Base-by-base conservation (phyloP, 164 flowering plant species). In the Vitis labrusca region DNA sequence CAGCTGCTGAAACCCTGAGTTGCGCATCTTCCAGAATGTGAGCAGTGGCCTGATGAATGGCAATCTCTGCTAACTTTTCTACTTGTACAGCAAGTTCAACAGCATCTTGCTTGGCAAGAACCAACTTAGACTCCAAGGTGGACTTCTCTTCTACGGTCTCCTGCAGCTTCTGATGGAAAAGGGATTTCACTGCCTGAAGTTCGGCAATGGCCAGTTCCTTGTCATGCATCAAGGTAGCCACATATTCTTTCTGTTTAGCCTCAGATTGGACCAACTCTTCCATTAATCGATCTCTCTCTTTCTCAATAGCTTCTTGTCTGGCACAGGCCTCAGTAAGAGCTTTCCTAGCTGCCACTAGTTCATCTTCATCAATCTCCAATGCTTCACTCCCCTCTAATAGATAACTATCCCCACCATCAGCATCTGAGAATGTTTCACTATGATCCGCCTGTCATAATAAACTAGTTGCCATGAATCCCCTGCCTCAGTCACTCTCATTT, bases 81-180 rank as follows among this genome's bases (percentile, higher is more conserved):
- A 86, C 90, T 73, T 86, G 85, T n/a, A 86, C 85, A 27, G 90
- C 86, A 71, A 86, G 86, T 68, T 81, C 86, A 67, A 86, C 76
- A 52, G 83, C 84, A 80, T 83, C 86, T 72, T 85, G 83, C 73
- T 83, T 86, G 58, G 85, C 88, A 16, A 77, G 70, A 61, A 83
- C 83, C 80, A 86, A 71, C 64, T 81, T 81, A 12, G 88, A 79
- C 72, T 86, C 85, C 75, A 86, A 79, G 50, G 54, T 58, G 52
- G 78, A 84, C 73, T 86, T 86, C 73, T 83, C 85, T 68, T 83
- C 83, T 50, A 84, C 51, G 7, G 86, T 63, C 56, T 83, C 80
- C 72, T 81, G 66, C 68, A 85, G 74, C 78, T 81, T 85, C 71
- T 79, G 73, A 77, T 86, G 70, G 62, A 85, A 83, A 49, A 83